Evolutionary conservation across 2,329 filamentous ascomycete genomes (phyloP).

Genomic region (Paracorniculantispora psalliotae): DNA sequence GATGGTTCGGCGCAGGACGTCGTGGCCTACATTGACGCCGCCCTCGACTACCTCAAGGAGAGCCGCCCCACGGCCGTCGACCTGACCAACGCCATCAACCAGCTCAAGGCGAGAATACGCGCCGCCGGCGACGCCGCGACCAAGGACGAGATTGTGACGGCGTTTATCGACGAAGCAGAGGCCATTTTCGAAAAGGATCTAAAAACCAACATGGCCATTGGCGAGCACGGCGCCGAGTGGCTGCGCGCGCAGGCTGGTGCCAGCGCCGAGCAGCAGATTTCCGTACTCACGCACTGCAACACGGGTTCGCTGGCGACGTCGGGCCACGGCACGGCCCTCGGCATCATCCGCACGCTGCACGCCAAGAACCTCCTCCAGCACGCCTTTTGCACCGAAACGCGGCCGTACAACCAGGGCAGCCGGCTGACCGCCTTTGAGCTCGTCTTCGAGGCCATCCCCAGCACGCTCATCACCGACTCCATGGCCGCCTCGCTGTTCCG

Average conservation of each 20-base stretch:
- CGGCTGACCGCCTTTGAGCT: slow-evolving; percentile 93
- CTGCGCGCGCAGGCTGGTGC: slow-evolving; percentile 57
- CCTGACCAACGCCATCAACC: slow-evolving; percentile 79
- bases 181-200: slow-evolving; percentile 83
- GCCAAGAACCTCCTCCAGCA: slow-evolving; percentile 62
- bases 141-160: slow-evolving; percentile 53
- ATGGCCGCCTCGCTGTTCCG: slow-evolving; percentile 87
- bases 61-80: slow-evolving; percentile 95
- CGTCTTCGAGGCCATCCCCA: slow-evolving; percentile 87
- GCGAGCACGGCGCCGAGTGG: slow-evolving; percentile 78
- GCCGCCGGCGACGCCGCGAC: slow-evolving; percentile 38
- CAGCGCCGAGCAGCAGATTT: slow-evolving; percentile 48
- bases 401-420: slow-evolving; percentile 96
- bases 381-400: slow-evolving; percentile 93
- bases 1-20: slow-evolving; percentile 49
- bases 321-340: slow-evolving; percentile 93
- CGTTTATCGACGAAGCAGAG: slow-evolving; percentile 77
- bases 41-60: slow-evolving; percentile 79
- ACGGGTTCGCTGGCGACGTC: slow-evolving; percentile 95
- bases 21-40: slow-evolving; percentile 66
- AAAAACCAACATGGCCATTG: slow-evolving; percentile 81
- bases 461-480: slow-evolving; percentile 89
- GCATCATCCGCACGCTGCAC: slow-evolving; percentile 83
- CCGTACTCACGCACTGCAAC: slow-evolving; percentile 96
- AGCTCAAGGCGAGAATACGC: slow-evolving; percentile 64